These are phyloP conservation scores for Phytophthora idaei DNA, from an alignment of 352 stramenopile genomes.

Conservation along the genomic window DNA sequence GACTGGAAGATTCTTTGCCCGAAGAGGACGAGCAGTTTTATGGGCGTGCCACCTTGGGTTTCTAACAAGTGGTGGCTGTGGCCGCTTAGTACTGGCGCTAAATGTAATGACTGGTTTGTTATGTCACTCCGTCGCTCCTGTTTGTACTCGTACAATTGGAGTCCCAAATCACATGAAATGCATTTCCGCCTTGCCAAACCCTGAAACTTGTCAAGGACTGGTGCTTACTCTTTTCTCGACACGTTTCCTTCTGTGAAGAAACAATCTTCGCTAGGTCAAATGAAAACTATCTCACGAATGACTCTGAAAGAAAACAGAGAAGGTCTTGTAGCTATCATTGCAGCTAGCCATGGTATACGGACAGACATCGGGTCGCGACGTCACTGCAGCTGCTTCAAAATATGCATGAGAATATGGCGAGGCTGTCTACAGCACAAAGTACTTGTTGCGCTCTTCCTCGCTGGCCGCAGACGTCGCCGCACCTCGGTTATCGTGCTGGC, in stretches of 20 bases:
- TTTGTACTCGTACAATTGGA: not conserved
- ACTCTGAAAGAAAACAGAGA: slow-evolving; percentile 7
- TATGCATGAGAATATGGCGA: slow-evolving; percentile 26
- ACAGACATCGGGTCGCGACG: slow-evolving; percentile 14
- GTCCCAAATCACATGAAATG: slow-evolving; percentile 31
- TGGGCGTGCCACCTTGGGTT: slow-evolving; percentile 80
- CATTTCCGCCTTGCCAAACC: slow-evolving; percentile 15
- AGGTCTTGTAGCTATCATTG: slow-evolving; percentile 26
- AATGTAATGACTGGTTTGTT: slow-evolving; percentile 48
- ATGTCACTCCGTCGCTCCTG: slow-evolving; percentile 21
- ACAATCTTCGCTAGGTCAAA: slow-evolving; percentile 13
- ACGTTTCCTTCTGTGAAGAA: slow-evolving; percentile 10
- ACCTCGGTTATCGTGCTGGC: slow-evolving; percentile 43
- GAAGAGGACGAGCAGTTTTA: slow-evolving; percentile 86
- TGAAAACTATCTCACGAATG: slow-evolving; percentile 22
- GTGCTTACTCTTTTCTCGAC: slow-evolving; percentile 12
- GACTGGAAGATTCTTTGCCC: slow-evolving; percentile 44
- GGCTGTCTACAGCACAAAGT: slow-evolving; percentile 79
- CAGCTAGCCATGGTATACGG: slow-evolving; percentile 32
- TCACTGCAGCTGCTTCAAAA: slow-evolving; percentile 26
- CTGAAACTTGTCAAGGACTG: not conserved
- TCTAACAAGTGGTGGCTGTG: slow-evolving; percentile 49
- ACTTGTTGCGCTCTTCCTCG: slow-evolving; percentile 82
- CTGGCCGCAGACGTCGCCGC: slow-evolving; percentile 48
- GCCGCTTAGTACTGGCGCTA: slow-evolving; percentile 18